Evolutionary conservation across 129 eudicot genomes (phyloP).

Genomic region (Centella asiatica): DNA sequence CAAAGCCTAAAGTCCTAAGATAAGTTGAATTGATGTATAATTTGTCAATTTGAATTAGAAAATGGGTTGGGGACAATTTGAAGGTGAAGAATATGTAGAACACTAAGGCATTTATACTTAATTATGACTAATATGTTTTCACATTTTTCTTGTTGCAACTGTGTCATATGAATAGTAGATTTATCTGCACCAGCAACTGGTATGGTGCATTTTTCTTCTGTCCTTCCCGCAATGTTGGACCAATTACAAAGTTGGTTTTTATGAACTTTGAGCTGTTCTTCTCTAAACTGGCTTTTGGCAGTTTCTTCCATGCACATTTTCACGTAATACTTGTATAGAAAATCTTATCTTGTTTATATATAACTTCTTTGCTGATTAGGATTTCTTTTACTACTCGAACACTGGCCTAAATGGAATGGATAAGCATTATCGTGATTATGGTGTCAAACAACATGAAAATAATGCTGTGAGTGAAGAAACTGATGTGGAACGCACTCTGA

Average conservation of each 20-base stretch:
- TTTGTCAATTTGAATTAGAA: neutral
- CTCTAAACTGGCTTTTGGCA: conserved; percentile 5
- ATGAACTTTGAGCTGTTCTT: neutral
- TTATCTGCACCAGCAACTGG: too few species aligned
- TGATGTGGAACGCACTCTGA: conserved; percentile 51
- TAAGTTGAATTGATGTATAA: neutral
- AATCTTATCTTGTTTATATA: conserved; percentile 3
- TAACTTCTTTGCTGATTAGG: conserved; percentile 36
- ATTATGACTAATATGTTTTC: neutral
- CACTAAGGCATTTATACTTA: too few species aligned
- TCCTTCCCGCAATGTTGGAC: neutral
- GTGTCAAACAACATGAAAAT: conserved; percentile 28
- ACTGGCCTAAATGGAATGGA: conserved; percentile 31
- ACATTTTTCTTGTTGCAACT: too few species aligned
- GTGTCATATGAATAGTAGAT: too few species aligned
- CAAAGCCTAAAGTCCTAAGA: neutral
- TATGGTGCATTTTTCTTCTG: neutral
- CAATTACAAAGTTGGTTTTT: neutral
- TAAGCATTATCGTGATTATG: conserved; percentile 32
- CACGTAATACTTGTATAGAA: neutral
- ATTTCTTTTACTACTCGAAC: conserved; percentile 43
- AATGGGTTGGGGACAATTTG: neutral
- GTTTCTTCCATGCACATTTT: neutral
- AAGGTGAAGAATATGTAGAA: too few species aligned
- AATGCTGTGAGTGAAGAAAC: conserved; percentile 26